Conservation (phyloP, 441 rosid species). For the Bocquillonia castaneifolia region DNA sequence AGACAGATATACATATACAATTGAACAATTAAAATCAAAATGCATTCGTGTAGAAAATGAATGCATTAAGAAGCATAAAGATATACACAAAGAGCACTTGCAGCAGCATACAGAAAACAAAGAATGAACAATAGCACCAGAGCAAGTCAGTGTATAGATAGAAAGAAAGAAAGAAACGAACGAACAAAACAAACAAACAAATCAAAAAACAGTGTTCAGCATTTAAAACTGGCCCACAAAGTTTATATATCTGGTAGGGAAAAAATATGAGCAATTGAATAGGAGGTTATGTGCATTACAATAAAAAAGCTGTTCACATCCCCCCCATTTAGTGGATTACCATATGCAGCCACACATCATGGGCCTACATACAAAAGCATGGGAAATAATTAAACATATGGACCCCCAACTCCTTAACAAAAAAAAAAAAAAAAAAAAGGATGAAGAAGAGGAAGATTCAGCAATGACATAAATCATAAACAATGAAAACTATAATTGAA, state of each 20-base stretch:
- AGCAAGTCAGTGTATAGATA: constrained; percentile 6
- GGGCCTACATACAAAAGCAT: constrained; percentile 27
- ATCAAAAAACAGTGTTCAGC: constrained; percentile 14
- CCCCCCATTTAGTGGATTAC: no score
- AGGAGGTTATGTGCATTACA: constrained; percentile 20
- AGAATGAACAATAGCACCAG: constrained; percentile 8
- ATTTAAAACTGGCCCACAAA: constrained; percentile 29
- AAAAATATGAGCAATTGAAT: constrained; percentile 27
- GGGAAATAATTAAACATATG: constrained; percentile 32
- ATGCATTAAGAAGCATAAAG: not conserved
- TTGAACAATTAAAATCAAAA: no score
- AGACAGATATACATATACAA: no score
- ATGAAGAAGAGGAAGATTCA: constrained; percentile 23
- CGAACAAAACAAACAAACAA: constrained; percentile 16
- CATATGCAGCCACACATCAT: constrained; percentile 34
- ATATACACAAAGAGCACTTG: not conserved
- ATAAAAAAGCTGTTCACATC: no score
- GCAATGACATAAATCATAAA: constrained; percentile 12
- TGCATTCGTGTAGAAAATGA: no score
- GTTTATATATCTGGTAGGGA: constrained; percentile 22
- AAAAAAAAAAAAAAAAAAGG: no score
- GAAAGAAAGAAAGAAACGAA: no score
- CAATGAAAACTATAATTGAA: constrained; percentile 5
- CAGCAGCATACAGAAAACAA: constrained; percentile 14
- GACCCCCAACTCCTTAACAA: constrained; percentile 32